Evolutionary conservation across 2,329 filamentous ascomycete genomes (phyloP).

Genomic region (Rhynchosporium secalis): DNA sequence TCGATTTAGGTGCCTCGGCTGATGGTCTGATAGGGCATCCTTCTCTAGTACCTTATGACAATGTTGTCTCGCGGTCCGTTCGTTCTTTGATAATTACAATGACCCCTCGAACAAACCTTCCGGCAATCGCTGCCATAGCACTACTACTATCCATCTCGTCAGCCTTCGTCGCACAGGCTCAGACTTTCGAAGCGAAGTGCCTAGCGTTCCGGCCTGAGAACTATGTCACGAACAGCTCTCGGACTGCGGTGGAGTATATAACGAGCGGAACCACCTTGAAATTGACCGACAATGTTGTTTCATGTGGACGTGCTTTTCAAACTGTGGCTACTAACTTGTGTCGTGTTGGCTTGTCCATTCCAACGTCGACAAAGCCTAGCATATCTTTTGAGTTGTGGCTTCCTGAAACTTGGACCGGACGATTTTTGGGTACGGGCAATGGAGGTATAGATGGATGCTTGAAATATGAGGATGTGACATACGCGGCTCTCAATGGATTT

Average conservation of each 20-base stretch:
- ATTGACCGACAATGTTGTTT: constrained; percentile 19
- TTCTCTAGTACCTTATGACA: background rate
- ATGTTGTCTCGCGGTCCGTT: background rate
- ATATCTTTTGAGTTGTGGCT: constrained; percentile 32
- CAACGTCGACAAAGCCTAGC: constrained; percentile 19
- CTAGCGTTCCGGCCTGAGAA: constrained; percentile 20
- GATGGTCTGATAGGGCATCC: background rate
- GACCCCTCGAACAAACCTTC: background rate
- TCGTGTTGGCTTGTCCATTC: constrained; percentile 29
- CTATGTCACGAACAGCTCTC: constrained; percentile 21
- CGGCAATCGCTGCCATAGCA: constrained; percentile 4
- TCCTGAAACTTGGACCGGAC: constrained; percentile 43
- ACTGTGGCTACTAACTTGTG: constrained; percentile 25
- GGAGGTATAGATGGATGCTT: constrained; percentile 34
- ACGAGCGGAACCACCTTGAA: constrained; percentile 16
- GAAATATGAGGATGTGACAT: constrained; percentile 29
- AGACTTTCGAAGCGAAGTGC: constrained; percentile 15
- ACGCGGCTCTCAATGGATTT: constrained; percentile 31
- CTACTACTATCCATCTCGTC: constrained; percentile 1
- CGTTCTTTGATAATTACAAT: constrained; percentile 1
- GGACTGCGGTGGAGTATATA: constrained; percentile 19
- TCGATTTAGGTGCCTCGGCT: constrained; percentile 1
- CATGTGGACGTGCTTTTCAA: constrained; percentile 24
- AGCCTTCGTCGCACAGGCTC: background rate
- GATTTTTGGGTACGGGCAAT: constrained; percentile 44